Percentiles rank a stretch among this genome's conserved stretches.
Evolutionary conservation across 495 filamentous ascomycete species (phyloP).

Genomic region (Aspergillus haitiensis): DNA sequence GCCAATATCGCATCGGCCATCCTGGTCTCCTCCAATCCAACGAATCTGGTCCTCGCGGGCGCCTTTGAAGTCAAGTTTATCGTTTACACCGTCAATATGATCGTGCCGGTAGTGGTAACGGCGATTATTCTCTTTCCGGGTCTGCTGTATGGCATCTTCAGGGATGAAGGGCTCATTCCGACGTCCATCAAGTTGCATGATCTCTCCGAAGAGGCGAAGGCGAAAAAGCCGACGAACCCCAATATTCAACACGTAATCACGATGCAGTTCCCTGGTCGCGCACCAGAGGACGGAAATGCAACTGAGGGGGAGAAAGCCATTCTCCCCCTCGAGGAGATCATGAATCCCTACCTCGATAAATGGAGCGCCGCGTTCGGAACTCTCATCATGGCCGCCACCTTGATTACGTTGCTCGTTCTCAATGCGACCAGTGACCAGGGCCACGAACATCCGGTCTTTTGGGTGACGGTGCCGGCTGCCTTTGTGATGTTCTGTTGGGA

Average conservation of each 20-base stretch:
- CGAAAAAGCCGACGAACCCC: conserved; percentile 4
- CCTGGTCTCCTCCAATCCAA: conserved; percentile 16
- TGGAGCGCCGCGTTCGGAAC: conserved; percentile 3
- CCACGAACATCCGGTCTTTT: conserved; percentile 11
- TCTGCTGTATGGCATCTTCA: conserved; percentile 13
- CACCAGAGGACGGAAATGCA: not conserved
- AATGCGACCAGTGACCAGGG: conserved; percentile 12
- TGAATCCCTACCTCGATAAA: conserved; percentile 17
- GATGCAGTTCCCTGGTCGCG: not conserved
- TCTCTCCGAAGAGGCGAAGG: conserved; percentile 6
- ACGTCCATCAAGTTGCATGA: conserved; percentile 13
- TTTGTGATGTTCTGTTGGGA: conserved; percentile 19
- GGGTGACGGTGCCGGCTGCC: conserved; percentile 17
- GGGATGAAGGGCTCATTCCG: conserved; percentile 5
- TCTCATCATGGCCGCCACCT: conserved; percentile 8
- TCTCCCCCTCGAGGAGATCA: conserved; percentile 14
- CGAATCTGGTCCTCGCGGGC: conserved; percentile 15
- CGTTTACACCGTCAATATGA: conserved; percentile 18
- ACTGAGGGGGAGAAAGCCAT: conserved; percentile 1
- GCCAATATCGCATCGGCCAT: conserved; percentile 15
- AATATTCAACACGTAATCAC: conserved; percentile 11
- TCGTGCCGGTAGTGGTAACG: conserved; percentile 13
- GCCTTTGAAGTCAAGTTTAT: conserved; percentile 16
- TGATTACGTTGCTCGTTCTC: conserved; percentile 14
- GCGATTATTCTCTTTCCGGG: conserved; percentile 12